These are phyloP conservation scores for Lolium rigidum DNA, from an alignment of 176 grass and related monocot genomes.

Conservation along the genomic window DNA sequence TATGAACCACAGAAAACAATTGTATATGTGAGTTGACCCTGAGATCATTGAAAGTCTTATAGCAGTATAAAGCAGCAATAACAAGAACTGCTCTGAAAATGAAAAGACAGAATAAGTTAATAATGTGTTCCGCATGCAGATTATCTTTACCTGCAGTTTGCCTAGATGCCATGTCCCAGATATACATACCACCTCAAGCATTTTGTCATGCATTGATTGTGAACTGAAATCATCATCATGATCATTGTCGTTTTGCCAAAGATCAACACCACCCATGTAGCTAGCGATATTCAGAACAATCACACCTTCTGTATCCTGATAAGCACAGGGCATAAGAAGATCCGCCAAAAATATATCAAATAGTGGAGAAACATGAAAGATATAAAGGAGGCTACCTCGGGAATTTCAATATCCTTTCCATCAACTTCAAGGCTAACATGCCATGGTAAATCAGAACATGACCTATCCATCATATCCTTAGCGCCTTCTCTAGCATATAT, in stretches of 20 bases:
- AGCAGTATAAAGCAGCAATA: neutral
- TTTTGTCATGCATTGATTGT: slow-evolving; percentile 92
- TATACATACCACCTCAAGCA: slow-evolving; percentile 92
- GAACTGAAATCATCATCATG: slow-evolving; percentile 70
- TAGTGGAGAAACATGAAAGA: slow-evolving; percentile 16
- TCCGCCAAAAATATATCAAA: slow-evolving; percentile 1
- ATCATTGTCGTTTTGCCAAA: slow-evolving; percentile 82
- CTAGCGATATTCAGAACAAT: slow-evolving; percentile 91
- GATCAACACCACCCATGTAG: slow-evolving; percentile 98
- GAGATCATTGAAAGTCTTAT: slow-evolving; percentile 9
- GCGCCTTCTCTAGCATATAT: slow-evolving; percentile 98
- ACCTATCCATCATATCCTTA: slow-evolving; percentile 92
- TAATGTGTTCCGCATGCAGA: slow-evolving; percentile 19
- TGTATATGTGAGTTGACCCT: neutral
- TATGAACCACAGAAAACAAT: slow-evolving; percentile 47
- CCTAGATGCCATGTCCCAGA: slow-evolving; percentile 95
- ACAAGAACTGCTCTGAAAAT: neutral
- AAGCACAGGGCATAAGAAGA: slow-evolving; percentile 44
- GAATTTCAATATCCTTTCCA: slow-evolving; percentile 80
- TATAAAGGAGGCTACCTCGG: slow-evolving; percentile 63
- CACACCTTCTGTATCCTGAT: slow-evolving; percentile 93
- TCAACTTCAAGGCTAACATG: slow-evolving; percentile 91
- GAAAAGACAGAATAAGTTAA: neutral
- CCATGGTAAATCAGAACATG: slow-evolving; percentile 94
- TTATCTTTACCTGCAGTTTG: slow-evolving; percentile 81